A percentile compares a stretch with the other conserved stretches of the same genome.
Evolutionary conservation across 176 grass and related monocot species (phyloP).

Genomic region (Aechmea fasciata): DNA sequence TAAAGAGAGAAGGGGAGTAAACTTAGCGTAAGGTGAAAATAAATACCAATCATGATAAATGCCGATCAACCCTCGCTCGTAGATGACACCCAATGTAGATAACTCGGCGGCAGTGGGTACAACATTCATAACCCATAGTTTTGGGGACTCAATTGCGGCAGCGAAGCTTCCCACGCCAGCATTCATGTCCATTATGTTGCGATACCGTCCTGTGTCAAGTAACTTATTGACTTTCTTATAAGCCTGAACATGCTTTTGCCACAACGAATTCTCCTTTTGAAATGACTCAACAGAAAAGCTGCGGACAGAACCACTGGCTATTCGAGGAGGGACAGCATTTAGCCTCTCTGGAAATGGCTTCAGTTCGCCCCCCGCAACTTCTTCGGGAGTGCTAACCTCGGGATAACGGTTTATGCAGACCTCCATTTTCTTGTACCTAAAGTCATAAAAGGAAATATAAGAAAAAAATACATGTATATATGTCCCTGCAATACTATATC

Average conservation of each 20-base stretch:
- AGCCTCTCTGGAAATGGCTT: slow-evolving; percentile 58
- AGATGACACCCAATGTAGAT: slow-evolving; percentile 60
- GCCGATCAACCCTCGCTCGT: slow-evolving; percentile 73
- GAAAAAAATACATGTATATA: too few relatives aligned
- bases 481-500: too few relatives aligned
- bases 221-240: slow-evolving; percentile 64
- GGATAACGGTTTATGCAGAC: slow-evolving; percentile 37
- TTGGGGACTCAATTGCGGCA: slow-evolving; percentile 52
- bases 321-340: slow-evolving; percentile 41
- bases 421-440: slow-evolving; percentile 91
- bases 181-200: slow-evolving; percentile 96
- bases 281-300: slow-evolving; percentile 41
- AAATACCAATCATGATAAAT: slow-evolving; percentile 83
- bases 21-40: neutral
- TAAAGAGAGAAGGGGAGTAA: neutral
- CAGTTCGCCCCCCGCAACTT: slow-evolving; percentile 33
- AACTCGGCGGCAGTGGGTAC: slow-evolving; percentile 55
- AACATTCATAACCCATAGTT: slow-evolving; percentile 90
- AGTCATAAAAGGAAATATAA: neutral
- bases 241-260: slow-evolving; percentile 56
- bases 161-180: slow-evolving; percentile 88
- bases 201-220: slow-evolving; percentile 44
- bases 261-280: slow-evolving; percentile 47
- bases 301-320: slow-evolving; percentile 26
- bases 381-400: slow-evolving; percentile 15